Base-by-base conservation (phyloP, 495 filamentous ascomycete genomes). In the Trichoderma asperelloides region DNA sequence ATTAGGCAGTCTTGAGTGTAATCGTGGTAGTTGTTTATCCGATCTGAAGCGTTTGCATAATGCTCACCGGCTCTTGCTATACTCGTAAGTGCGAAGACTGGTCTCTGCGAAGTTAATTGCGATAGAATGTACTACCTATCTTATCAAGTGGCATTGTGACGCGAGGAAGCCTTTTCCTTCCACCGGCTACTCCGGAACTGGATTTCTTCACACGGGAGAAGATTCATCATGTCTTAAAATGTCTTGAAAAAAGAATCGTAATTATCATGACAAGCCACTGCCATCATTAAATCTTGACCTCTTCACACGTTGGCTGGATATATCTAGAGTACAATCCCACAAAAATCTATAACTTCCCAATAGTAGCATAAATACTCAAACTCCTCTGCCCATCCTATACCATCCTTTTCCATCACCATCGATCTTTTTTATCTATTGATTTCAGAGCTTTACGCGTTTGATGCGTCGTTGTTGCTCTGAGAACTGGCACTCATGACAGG, bases 401-500 rank as follows among this genome's bases (percentile, higher is more conserved):
- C 55, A 21, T 21, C 55, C 55, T 25, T 12, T 60, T 9, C 11
- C 43, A 47, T 18, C 43, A 5, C 25, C 25, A 13, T 28, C 13
- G 13, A 15, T 30, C 23, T 12, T 30, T 13, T 60, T 16, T 30
- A 16, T 64, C 9, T 23, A n/a, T 40, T n/a, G 57, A 18, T 0
- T 27, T 23, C 1, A 45, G 3, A n/a, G 23, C 21, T 65, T 76
- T 60, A 83, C 67, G 81, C 80, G 74, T 82, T 83, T 51, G 79
- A 60, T 13, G 55, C 78, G 18, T 98, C 94, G 71, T 91, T 84
- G 84, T 90, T 93, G 79, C 94, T 97, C 77, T 92, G 89, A 69
- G 88, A 90, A 81, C 93, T 97, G 28, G 94, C 92, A 76, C 92
- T 96, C 80, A 95, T 90, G 2, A 87, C 86, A 18, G 85, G 82